These are phyloP conservation scores for Nectriaceae sp. DNA, from an alignment of 2,329 filamentous ascomycete species.

Conservation along the genomic window DNA sequence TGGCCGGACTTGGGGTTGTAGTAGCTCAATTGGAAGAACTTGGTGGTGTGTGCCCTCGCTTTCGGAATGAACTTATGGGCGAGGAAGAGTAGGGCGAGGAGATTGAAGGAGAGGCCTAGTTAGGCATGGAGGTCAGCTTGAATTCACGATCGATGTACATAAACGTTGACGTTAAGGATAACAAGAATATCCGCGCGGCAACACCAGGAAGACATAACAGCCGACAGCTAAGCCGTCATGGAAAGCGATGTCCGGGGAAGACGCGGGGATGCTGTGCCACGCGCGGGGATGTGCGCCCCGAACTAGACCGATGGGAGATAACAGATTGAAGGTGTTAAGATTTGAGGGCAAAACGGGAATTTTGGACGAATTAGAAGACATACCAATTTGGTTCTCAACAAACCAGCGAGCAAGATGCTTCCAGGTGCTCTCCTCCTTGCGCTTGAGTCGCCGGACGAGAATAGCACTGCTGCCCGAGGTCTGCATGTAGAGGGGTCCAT, in stretches of 20 bases:
- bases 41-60: constrained; percentile 75
- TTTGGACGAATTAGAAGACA: constrained; percentile 30
- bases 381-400: constrained; percentile 80
- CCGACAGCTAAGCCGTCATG: background rate
- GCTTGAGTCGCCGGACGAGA: constrained; percentile 58
- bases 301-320: constrained; percentile 10
- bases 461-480: constrained; percentile 52
- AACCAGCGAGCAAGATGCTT: constrained; percentile 68
- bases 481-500: constrained; percentile 60
- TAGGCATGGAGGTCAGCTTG: constrained; percentile 27
- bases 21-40: constrained; percentile 88
- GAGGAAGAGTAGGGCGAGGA: constrained; percentile 79
- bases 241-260: constrained; percentile 11
- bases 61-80: constrained; percentile 82
- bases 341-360: constrained; percentile 9
- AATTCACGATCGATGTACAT: no score
- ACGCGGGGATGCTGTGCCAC: constrained; percentile 23
- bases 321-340: background rate
- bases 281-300: constrained; percentile 24
- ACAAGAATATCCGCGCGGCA: background rate
- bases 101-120: constrained; percentile 78
- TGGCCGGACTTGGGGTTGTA: constrained; percentile 67
- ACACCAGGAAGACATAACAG: background rate
- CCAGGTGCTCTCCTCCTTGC: constrained; percentile 62
- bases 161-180: background rate